These are phyloP conservation scores for Neurospora sp. DNA, from an alignment of 495 filamentous ascomycete genomes.

Conservation along the genomic window DNA sequence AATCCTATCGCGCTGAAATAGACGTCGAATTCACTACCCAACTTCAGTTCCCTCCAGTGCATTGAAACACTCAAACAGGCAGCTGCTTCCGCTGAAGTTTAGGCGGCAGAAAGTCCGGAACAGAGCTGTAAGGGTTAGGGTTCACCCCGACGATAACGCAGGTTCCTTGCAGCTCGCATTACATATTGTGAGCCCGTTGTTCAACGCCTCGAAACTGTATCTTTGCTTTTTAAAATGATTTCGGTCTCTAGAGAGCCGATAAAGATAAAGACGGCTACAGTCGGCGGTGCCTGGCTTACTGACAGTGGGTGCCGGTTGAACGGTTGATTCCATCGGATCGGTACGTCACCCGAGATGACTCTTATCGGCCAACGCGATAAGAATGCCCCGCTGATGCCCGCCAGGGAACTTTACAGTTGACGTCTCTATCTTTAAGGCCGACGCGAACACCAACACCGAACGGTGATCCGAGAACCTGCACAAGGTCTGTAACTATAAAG, in stretches of 20 bases:
- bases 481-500: not conserved
- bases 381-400: conserved; percentile 5
- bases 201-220: not conserved
- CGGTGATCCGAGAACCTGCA: not conserved
- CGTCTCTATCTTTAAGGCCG: not conserved
- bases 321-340: not conserved
- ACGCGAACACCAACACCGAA: not conserved
- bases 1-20: too few relatives aligned
- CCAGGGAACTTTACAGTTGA: not conserved
- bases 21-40: too few relatives aligned
- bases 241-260: too few relatives aligned
- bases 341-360: conserved; percentile 9
- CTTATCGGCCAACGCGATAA: conserved; percentile 17
- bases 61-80: too few relatives aligned
- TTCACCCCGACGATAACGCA: not conserved
- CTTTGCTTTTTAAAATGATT: too few relatives aligned
- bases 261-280: too few relatives aligned
- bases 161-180: too few relatives aligned
- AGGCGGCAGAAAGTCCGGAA: not conserved
- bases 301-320: too few relatives aligned
- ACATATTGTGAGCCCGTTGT: not conserved
- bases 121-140: too few relatives aligned
- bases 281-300: too few relatives aligned
- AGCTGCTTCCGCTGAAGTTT: not conserved
- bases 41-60: too few relatives aligned